phyloP scores from a whole-genome alignment of 2,329 filamentous ascomycete species.

The Pseudogymnoascus sp. region DNA sequence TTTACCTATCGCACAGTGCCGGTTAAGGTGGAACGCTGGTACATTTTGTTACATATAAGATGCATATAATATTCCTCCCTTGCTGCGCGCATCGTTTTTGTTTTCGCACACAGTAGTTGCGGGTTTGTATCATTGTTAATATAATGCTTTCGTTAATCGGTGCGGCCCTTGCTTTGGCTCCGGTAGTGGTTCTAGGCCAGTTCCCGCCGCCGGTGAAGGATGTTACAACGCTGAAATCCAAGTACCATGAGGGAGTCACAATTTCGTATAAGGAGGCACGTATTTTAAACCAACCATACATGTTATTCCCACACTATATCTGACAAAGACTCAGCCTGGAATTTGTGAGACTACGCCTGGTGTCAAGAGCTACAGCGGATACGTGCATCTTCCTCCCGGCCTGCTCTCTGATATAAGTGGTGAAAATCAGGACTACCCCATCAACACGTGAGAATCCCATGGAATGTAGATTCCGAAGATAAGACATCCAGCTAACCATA shows the following conservation, averaged over 20 bases:
- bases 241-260: slow-evolving; percentile 13
- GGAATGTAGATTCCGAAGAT: slow-evolving; percentile 31
- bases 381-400: slow-evolving; percentile 14
- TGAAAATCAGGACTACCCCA: slow-evolving; percentile 9
- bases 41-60: not conserved
- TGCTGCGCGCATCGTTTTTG: not conserved
- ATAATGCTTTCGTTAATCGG: not conserved
- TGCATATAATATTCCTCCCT: not conserved
- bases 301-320: not conserved
- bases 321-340: slow-evolving; percentile 8
- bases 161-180: not conserved
- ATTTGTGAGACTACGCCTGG: slow-evolving; percentile 14
- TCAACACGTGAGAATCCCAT: slow-evolving; percentile 13
- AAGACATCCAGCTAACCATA: slow-evolving; percentile 21
- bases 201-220: slow-evolving; percentile 12
- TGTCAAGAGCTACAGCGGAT: slow-evolving; percentile 13
- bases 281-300: not conserved
- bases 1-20: not conserved
- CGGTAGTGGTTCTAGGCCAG: not conserved
- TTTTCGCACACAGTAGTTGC: not conserved
- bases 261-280: slow-evolving; percentile 14
- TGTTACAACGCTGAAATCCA: slow-evolving; percentile 12
- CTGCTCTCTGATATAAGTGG: slow-evolving; percentile 9
- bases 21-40: not conserved
- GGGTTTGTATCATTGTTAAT: not conserved